These are phyloP conservation scores for Cystobasidium onofrii DNA, from an alignment of 768 basidiomycete genomes.

Conservation along the genomic window DNA sequence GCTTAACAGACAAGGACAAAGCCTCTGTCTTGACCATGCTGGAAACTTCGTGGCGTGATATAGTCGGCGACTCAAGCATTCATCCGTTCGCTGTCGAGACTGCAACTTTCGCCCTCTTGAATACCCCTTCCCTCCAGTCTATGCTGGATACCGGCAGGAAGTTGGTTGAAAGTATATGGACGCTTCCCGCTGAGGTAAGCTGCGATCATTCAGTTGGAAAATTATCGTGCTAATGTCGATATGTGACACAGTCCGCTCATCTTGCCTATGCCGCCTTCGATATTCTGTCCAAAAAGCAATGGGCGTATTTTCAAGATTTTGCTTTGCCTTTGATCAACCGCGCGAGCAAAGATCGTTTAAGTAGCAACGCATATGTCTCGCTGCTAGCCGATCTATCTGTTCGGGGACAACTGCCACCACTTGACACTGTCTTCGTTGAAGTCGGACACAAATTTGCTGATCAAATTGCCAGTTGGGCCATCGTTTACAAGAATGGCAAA, in stretches of 20 bases:
- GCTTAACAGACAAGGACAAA: constrained; percentile 1
- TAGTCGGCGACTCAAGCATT: neutral
- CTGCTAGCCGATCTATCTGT: constrained; percentile 10
- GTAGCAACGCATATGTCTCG: neutral
- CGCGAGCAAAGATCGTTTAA: neutral
- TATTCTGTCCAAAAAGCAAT: constrained; percentile 11
- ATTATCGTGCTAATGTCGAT: no score
- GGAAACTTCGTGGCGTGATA: neutral
- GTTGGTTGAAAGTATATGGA: constrained; percentile 13
- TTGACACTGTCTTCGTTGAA: neutral
- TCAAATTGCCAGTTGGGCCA: neutral
- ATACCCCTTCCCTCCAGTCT: neutral
- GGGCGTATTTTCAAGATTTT: constrained; percentile 25
- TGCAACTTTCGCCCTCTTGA: neutral
- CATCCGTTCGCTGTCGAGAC: neutral
- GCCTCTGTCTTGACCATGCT: neutral
- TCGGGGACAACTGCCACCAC: neutral
- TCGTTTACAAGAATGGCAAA: constrained; percentile 22
- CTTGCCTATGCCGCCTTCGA: neutral
- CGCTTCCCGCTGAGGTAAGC: neutral
- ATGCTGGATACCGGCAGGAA: constrained; percentile 5
- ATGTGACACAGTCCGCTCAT: neutral
- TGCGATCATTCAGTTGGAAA: neutral
- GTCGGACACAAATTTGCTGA: neutral
- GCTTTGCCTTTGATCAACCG: neutral